Base-by-base conservation (phyloP, 2,329 filamentous ascomycete genomes). In the Tolypocladium ophioglossoides region DNA sequence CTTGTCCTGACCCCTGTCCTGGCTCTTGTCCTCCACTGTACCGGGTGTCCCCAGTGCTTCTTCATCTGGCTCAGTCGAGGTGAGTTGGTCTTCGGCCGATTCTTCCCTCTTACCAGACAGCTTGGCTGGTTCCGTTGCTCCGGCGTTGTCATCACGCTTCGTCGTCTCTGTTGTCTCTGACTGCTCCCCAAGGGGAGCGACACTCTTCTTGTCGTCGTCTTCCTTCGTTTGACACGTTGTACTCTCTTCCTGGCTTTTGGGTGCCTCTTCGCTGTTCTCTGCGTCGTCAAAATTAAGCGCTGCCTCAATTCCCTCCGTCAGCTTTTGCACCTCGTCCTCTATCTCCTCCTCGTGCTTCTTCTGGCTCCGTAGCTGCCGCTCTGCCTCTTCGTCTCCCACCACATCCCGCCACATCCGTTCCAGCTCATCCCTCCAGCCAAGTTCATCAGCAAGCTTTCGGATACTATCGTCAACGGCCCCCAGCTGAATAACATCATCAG, bases 381-480 rank as follows among this genome's bases (percentile, higher is more conserved):
- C 74, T 24, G 79, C 78, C 62, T 83, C 76, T 57, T 79, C 73
- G 27, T 84, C 73, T 4, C 87, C 82, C 9, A 87, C 85, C 0
- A 86, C 79, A 48, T 73, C 70, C 24, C 82, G 76, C 91, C 91
- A 97, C 52, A 89, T 62, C 3, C 66, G 69, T 66, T 96, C 89
- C 18, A 99, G 74, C 65, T 97, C 92, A 2, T 89, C 83, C 10
- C 80, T 70, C 94, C 94, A 99, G 1, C 91, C 92, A 46, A 95
- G 78, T 32, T 85, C 84, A 58, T 86, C 78, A 1, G 92, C 91
- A 38, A 99, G 75, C 66, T 82, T 84, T 53, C 87, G 78, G 1
- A 97, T 86, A 0, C 91, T 90, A 0, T 76, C 75, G 68, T 99
- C 92, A 67, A 91, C 96, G 62, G 91, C 84, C 1, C 87, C 90